Evolutionary conservation across 2,329 filamentous ascomycete species (phyloP), one percentile per base, ranked within the genome.

Genomic region (Chalaropsis ovoidea): DNA sequence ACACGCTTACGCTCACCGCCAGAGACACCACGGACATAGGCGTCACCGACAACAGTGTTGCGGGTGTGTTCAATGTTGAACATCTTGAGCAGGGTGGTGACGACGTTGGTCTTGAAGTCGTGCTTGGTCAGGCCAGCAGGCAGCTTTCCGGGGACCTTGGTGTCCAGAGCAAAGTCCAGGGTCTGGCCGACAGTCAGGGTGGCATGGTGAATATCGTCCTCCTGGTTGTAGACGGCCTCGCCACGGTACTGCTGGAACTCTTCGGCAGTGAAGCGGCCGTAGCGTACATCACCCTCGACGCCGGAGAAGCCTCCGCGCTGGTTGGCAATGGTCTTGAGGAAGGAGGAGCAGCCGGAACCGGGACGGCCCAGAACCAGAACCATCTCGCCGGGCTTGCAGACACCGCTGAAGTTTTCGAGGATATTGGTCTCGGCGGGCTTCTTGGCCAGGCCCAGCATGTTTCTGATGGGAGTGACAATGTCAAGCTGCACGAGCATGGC

Each of bases 31-130:
- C 89, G 86, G 22, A 94, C 82, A 69, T 93, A 90, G 0, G 84
- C 82, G 69, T 94, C 88, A 7, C 92, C 92, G 31, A 96, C 90
- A 39, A 93, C 84, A 0, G 92, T 96, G 72, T 91, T 83, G 63
- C 84, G 82, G 0, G 90, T 95, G 74, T 96, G 90, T 74, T 92
- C 88, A 64, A 96, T 95, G 72, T 93, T 94, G 79, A 96, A 95
- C 88, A 95, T 94, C 72, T 89, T 90, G 63, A 96, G 79, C 67
- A 96, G 79, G 71, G 87, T 83, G 19, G 84, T 81, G 68, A 92
- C 80, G 66, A 95, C 85, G 70, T 85, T 84, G 62, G 88, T 80
- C 77, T 92, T 92, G 78, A 93, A 93, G 17, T 88, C 85, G 5
- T 76, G 74, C 73, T 88, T 88, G 47, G 82, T 85, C 70, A 94